Evolutionary conservation across 2,329 filamentous ascomycete species (phyloP).

Genomic region (Trichoderma atroviride): DNA sequence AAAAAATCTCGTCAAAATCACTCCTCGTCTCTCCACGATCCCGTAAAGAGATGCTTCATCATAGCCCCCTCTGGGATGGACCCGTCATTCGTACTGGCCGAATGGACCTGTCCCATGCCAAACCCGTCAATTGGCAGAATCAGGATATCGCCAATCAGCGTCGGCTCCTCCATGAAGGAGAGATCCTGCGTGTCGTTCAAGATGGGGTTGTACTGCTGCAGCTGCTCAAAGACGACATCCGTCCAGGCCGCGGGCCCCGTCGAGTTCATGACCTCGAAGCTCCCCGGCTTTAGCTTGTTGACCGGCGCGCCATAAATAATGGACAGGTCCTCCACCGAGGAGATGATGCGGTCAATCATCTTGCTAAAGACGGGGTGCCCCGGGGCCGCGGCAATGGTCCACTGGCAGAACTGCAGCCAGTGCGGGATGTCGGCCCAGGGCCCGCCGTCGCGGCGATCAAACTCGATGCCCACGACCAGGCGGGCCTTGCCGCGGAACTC

Average conservation of each 20-base stretch:
- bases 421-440: conserved; percentile 37
- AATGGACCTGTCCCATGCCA: conserved; percentile 36
- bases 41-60: conserved; percentile 34
- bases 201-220: conserved; percentile 24
- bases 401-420: conserved; percentile 41
- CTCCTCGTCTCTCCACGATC: conserved; percentile 27
- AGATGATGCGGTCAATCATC: conserved; percentile 29
- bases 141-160: conserved; percentile 31
- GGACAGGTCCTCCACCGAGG: conserved; percentile 30
- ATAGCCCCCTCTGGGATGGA: conserved; percentile 33
- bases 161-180: conserved; percentile 27
- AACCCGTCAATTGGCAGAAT: conserved; percentile 36
- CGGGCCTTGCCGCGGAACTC: background rate
- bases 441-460: conserved; percentile 35
- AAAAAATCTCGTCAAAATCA: background rate
- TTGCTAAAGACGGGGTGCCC: conserved; percentile 37
- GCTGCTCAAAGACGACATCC: conserved; percentile 26
- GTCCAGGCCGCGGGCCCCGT: conserved; percentile 30
- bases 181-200: conserved; percentile 25
- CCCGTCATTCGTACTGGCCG: conserved; percentile 36
- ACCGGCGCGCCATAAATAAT: conserved; percentile 6
- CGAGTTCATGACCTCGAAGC: conserved; percentile 27
- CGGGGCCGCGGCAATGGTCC: conserved; percentile 41
- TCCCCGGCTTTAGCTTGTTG: background rate
- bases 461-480: conserved; percentile 38